phyloP scores from a whole-genome alignment of 306 rosid species.

The Begonia masoniana region DNA sequence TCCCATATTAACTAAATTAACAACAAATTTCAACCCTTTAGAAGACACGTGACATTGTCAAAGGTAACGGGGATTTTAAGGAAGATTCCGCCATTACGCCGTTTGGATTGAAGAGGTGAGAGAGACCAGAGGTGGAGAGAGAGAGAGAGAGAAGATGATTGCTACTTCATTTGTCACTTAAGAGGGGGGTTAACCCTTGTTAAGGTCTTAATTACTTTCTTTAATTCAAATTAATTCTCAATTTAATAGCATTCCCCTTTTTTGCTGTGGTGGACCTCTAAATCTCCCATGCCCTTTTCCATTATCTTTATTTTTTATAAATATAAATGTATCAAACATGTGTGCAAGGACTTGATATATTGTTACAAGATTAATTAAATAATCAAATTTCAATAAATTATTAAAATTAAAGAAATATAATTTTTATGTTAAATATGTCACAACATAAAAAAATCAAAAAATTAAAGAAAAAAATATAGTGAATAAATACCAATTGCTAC shows the following conservation, averaged over 20 bases:
- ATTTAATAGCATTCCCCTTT: slow-evolving; percentile 32
- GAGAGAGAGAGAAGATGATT: background rate
- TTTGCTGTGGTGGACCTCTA: background rate
- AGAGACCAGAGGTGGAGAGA: slow-evolving; percentile 3
- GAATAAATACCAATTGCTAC: too few relatives aligned
- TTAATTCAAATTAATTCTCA: slow-evolving; percentile 33
- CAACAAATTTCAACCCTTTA: background rate
- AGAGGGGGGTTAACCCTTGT: slow-evolving; percentile 44
- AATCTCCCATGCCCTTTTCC: too few relatives aligned
- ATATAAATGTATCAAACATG: too few relatives aligned
- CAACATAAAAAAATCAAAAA: too few relatives aligned
- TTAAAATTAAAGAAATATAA: too few relatives aligned
- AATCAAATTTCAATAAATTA: too few relatives aligned
- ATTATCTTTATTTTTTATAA: too few relatives aligned
- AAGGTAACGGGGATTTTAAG: background rate
- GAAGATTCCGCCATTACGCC: slow-evolving; percentile 52
- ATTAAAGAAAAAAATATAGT: too few relatives aligned
- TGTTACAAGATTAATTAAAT: too few relatives aligned
- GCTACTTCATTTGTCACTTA: slow-evolving; percentile 15
- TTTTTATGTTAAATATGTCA: too few relatives aligned
- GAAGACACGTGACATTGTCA: slow-evolving; percentile 49
- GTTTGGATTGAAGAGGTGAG: slow-evolving; percentile 25
- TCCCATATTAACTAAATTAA: slow-evolving; percentile 33
- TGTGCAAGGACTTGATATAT: too few relatives aligned
- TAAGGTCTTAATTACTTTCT: slow-evolving; percentile 26